Evolutionary conservation across 306 rosid species (phyloP), one percentile per base, ranked within the genome.

Genomic region (Prinsepia uniflora): DNA sequence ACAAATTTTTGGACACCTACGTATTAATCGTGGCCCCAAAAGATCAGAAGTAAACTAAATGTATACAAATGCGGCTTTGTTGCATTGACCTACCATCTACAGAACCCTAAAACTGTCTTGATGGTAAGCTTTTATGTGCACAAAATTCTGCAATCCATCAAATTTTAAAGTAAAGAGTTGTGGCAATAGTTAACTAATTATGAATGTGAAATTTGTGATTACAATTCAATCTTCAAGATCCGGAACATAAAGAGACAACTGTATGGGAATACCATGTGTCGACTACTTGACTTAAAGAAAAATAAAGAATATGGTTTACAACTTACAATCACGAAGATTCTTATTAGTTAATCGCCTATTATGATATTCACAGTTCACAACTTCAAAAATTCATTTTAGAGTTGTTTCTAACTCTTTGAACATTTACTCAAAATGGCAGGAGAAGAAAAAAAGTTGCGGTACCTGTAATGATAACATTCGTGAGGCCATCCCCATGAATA

Each of bases 381-480:
- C 45, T 13, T 34, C 45, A 30, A 30, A 30, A 30, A 48, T 30
- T 67, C 2, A 13, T 42, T 24, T 47, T 47, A 11, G 14, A 11
- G 13, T 11, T 46, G 49, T 30, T 30, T 30, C 36, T 30, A 30
- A 30, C 36, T 30, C 36, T 30, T 30, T 30, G 36, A 30, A 30
- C 36, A 30, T 30, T 12, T 13, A 11, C 64, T 59, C 36, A 34
- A 59, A 59, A 59, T 2, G 44, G 19, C 24, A 67, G 8, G 9
- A 42, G 40, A 17, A 36, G 0, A 9, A 8, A 17, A 54, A 5
- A 34, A 15, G 4, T 8, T 10, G 11, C 44, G 40, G 55, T 79
- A 94, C 99, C 97, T 83, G 99, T 94, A 65, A 94, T 86, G 81
- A 91, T 86, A 81, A 94, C 96, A 79, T 94, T 89, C 59, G 84